Percentiles rank a stretch among this genome's conserved stretches.
phyloP scores from a whole-genome alignment of 148 eudicot genomes.

The Rhododendron simsii region DNA sequence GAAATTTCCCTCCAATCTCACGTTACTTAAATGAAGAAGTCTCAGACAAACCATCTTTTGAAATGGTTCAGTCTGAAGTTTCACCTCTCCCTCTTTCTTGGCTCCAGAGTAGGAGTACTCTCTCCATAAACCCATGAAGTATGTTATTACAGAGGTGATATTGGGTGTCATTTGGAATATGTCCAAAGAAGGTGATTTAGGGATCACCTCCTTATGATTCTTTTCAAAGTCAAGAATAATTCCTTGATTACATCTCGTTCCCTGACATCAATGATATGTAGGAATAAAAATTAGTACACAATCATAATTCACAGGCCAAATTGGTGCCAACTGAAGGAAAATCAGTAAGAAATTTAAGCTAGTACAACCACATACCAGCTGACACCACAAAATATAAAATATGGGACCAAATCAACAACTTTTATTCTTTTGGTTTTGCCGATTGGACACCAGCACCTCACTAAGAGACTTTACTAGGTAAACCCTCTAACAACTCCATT shows the following conservation, averaged over 20 bases:
- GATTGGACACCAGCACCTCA: neutral
- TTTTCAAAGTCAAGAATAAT: constrained; percentile 32
- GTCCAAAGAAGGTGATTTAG: constrained; percentile 9
- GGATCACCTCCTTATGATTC: constrained; percentile 9
- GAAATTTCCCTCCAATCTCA: constrained; percentile 37
- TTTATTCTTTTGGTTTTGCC: neutral
- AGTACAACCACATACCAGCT: neutral
- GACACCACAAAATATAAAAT: neutral
- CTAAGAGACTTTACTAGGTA: neutral
- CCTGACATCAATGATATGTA: constrained; percentile 27
- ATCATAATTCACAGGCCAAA: neutral
- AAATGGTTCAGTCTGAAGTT: constrained; percentile 29
- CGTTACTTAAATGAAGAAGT: constrained; percentile 49
- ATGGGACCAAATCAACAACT: neutral
- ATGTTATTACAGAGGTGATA: constrained; percentile 13
- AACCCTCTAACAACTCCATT: neutral
- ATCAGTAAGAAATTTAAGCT: neutral
- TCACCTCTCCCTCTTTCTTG: constrained; percentile 10
- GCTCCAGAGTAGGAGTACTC: constrained; percentile 3
- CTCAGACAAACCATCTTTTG: constrained; percentile 31
- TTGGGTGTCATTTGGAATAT: constrained; percentile 1
- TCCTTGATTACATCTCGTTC: constrained; percentile 33
- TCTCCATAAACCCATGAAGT: constrained; percentile 9
- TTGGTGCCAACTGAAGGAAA: neutral
- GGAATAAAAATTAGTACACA: neutral